Conservation (phyloP, 169 alveolate genomes). For the Perkinsus marinus region DNA sequence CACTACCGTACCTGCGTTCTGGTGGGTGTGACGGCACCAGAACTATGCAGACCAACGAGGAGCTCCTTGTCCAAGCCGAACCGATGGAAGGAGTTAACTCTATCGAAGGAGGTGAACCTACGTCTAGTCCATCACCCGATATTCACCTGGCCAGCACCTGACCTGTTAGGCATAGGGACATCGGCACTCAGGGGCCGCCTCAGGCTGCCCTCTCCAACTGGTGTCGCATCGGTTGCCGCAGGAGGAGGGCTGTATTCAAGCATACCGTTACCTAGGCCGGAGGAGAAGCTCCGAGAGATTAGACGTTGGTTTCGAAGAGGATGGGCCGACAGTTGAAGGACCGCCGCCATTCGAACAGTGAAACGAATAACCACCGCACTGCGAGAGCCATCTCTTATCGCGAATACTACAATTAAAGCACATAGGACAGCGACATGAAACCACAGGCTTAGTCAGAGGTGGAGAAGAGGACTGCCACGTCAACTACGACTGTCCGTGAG, state of each 20-base stretch:
- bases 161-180: background rate
- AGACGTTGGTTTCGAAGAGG: too few relatives aligned
- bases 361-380: too few relatives aligned
- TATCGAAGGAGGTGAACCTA: background rate
- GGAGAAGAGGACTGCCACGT: too few relatives aligned
- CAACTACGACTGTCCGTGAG: too few relatives aligned
- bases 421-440: too few relatives aligned
- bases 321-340: too few relatives aligned
- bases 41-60: background rate
- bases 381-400: too few relatives aligned
- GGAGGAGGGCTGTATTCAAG: background rate
- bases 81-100: background rate
- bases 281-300: background rate
- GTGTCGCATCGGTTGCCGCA: background rate
- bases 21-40: background rate
- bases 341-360: too few relatives aligned
- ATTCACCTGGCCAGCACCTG: too few relatives aligned
- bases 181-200: background rate
- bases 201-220: background rate
- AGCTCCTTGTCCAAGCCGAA: background rate
- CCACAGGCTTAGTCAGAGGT: too few relatives aligned
- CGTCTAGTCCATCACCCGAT: too few relatives aligned
- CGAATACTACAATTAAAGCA: too few relatives aligned
- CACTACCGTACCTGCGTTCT: background rate
- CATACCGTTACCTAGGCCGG: background rate